phyloP scores from a whole-genome alignment of 2,329 filamentous ascomycete species.

The Scedosporium minutisporum region DNA sequence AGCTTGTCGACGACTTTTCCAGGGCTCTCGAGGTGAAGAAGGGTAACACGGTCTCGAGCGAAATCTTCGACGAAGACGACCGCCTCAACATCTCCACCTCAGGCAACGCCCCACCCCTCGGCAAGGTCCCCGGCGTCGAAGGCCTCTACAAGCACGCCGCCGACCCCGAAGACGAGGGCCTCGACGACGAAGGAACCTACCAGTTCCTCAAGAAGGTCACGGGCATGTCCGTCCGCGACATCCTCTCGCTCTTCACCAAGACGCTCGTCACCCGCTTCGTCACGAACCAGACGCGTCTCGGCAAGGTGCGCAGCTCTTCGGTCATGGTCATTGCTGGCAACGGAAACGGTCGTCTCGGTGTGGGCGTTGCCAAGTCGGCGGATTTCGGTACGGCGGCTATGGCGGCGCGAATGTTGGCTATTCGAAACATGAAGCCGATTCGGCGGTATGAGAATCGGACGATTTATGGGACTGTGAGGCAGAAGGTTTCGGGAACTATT shows the following conservation, averaged over 20 bases:
- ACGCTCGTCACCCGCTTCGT: slow-evolving; percentile 65
- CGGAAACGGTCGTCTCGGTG: slow-evolving; percentile 70
- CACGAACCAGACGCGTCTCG: slow-evolving; percentile 88
- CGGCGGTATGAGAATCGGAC: slow-evolving; percentile 85
- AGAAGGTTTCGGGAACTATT: slow-evolving; percentile 80
- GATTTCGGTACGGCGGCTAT: slow-evolving; percentile 57
- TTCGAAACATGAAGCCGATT: slow-evolving; percentile 89
- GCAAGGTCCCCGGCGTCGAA: slow-evolving; percentile 43
- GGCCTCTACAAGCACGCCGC: slow-evolving; percentile 38
- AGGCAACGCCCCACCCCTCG: slow-evolving; percentile 37
- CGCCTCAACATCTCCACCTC: slow-evolving; percentile 22
- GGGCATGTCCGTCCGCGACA: slow-evolving; percentile 41
- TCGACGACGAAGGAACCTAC: slow-evolving; percentile 41
- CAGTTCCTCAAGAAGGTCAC: slow-evolving; percentile 44
- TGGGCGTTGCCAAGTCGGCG: slow-evolving; percentile 82
- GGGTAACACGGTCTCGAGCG: slow-evolving; percentile 3
- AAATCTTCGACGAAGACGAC: slow-evolving; percentile 22
- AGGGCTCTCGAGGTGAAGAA: background rate
- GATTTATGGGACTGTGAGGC: slow-evolving; percentile 74
- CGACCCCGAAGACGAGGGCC: slow-evolving; percentile 39
- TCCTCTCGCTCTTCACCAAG: slow-evolving; percentile 55
- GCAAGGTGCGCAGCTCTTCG: slow-evolving; percentile 75
- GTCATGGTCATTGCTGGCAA: slow-evolving; percentile 79
- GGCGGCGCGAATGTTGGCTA: slow-evolving; percentile 72
- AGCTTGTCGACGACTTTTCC: slow-evolving; percentile 10